phyloP scores from a whole-genome alignment of 345 rosid species.

The Hibiscus trionum region DNA sequence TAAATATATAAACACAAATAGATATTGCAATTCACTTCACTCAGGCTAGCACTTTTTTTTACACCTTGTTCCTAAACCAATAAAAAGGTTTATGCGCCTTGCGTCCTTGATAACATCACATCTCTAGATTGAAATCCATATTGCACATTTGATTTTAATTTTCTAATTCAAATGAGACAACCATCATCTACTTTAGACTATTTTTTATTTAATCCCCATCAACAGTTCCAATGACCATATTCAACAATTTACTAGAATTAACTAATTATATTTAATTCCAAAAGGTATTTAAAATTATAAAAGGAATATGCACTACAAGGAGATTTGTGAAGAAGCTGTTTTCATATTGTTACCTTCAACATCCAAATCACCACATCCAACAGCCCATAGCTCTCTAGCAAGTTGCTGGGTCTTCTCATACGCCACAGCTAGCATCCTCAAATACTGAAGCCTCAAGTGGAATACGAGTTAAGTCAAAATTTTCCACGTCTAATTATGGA shows the following conservation, averaged over 20 bases:
- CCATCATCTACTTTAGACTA: background rate
- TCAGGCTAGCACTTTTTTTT: no score
- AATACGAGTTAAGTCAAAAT: constrained; percentile 17
- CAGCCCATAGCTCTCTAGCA: constrained; percentile 82
- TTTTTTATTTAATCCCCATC: background rate
- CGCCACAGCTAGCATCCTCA: constrained; percentile 93
- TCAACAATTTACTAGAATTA: background rate
- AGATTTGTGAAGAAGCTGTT: constrained; percentile 1
- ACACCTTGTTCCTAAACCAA: no score
- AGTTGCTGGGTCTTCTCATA: constrained; percentile 99
- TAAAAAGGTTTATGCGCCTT: no score
- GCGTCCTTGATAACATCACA: background rate
- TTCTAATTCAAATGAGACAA: background rate
- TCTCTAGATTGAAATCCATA: background rate
- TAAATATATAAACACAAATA: background rate
- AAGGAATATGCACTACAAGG: background rate
- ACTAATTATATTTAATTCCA: background rate
- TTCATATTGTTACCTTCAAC: constrained; percentile 60
- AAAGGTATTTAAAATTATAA: background rate
- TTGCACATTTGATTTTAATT: background rate
- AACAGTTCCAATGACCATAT: background rate
- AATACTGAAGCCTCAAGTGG: constrained; percentile 66
- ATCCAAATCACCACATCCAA: constrained; percentile 99
- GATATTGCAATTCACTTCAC: no score
- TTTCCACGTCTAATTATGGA: constrained; percentile 5